Evolutionary conservation across 257 asterid species (phyloP).

Genomic region (Leptodermis oblonga): DNA sequence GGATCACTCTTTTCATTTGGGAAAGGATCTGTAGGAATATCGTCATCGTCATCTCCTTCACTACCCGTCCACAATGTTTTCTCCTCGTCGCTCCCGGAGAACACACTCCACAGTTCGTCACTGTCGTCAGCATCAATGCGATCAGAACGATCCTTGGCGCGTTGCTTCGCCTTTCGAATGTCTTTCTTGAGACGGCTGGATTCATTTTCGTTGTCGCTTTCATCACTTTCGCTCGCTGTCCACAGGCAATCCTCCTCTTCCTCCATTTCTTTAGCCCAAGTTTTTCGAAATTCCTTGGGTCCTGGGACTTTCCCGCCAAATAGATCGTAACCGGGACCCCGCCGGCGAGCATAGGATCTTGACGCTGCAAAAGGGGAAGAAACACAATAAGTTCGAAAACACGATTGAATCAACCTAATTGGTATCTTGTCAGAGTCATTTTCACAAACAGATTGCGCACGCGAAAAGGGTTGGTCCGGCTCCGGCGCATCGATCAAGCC

Average conservation of each 20-base stretch:
- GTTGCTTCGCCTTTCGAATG: constrained; percentile 66
- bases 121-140: constrained; percentile 81
- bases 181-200: constrained; percentile 61
- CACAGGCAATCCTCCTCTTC: constrained; percentile 89
- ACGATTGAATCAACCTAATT: not conserved
- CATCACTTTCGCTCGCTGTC: constrained; percentile 82
- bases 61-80: constrained; percentile 84
- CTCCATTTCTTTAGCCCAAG: constrained; percentile 78
- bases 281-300: constrained; percentile 62
- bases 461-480: too few relatives aligned
- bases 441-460: constrained; percentile 14
- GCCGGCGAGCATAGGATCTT: constrained; percentile 54
- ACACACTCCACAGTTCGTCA: constrained; percentile 64
- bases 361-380: constrained; percentile 37
- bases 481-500: too few relatives aligned
- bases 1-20: constrained; percentile 76
- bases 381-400: not conserved
- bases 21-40: constrained; percentile 63
- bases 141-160: constrained; percentile 51
- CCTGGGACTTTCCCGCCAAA: constrained; percentile 63
- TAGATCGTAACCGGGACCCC: constrained; percentile 60
- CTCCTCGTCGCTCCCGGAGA: constrained; percentile 83
- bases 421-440: constrained; percentile 7
- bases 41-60: constrained; percentile 74
- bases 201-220: constrained; percentile 40